A percentile compares a stretch with the other conserved stretches of the same genome.
Conservation (phyloP, 345 rosid genomes). For the Gossypium stocksii region DNA sequence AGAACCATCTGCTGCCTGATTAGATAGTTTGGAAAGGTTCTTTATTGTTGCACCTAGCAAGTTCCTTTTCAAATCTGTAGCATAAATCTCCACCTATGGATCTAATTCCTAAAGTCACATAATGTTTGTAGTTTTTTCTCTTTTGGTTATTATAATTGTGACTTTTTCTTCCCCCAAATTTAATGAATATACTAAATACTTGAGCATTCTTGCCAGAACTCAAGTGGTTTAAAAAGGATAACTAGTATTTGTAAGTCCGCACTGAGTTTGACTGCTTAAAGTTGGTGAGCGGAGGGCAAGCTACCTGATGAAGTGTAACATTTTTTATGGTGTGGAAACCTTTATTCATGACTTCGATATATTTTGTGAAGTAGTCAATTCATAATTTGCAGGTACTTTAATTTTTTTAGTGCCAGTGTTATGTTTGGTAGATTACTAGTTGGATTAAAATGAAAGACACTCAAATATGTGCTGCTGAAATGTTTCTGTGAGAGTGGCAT, state of each 20-base stretch:
- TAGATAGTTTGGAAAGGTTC: background rate
- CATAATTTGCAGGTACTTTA: background rate
- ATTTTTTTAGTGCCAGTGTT: background rate
- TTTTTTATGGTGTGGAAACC: background rate
- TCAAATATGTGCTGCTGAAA: background rate
- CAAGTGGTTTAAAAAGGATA: background rate
- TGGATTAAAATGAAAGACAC: background rate
- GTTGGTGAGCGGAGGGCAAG: background rate
- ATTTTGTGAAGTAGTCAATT: background rate
- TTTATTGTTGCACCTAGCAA: conserved; percentile 1
- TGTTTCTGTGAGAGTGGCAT: background rate
- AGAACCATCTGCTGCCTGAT: background rate
- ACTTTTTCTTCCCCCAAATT: background rate
- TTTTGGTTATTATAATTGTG: background rate
- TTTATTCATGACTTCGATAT: background rate
- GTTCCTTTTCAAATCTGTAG: background rate
- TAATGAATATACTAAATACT: background rate
- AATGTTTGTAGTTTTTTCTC: background rate
- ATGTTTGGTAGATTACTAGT: background rate
- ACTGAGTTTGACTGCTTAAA: conserved; percentile 5
- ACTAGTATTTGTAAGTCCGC: background rate
- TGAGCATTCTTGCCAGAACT: background rate
- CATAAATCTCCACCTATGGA: conserved; percentile 8
- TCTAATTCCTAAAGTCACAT: background rate
- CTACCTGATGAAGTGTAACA: background rate